A percentile compares a stretch with the other conserved stretches of the same genome.
phyloP scores from a whole-genome alignment of 768 basidiomycete genomes.

The Stropharia rugosoannulata region DNA sequence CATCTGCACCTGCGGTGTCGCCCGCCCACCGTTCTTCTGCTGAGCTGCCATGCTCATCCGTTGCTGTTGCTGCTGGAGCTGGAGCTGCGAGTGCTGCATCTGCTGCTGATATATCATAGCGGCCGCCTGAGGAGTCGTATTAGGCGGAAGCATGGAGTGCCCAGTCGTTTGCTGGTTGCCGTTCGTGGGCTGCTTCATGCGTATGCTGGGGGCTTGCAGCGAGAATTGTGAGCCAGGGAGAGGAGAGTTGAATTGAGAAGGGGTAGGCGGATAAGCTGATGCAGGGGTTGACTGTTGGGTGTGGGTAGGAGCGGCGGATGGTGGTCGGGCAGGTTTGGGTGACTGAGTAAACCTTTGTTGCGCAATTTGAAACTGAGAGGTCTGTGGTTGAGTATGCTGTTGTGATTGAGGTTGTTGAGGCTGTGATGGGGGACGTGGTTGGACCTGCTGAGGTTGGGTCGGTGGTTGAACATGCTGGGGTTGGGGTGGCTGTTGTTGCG shows the following conservation, averaged over 20 bases:
- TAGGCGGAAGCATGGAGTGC: not conserved
- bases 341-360: constrained; percentile 16
- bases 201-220: not conserved
- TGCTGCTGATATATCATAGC: constrained; percentile 6
- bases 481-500: constrained; percentile 6
- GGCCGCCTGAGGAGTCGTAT: not conserved
- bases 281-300: constrained; percentile 5
- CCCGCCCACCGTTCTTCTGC: constrained; percentile 18
- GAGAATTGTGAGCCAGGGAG: not conserved
- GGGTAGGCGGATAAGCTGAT: not conserved
- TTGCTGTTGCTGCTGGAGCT: constrained; percentile 15
- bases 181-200: not conserved
- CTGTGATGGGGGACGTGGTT: constrained; percentile 15
- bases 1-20: constrained; percentile 16
- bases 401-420: constrained; percentile 16
- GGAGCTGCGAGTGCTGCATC: constrained; percentile 8
- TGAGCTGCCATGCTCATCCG: constrained; percentile 2
- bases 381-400: constrained; percentile 1
- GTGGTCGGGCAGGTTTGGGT: constrained; percentile 11
- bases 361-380: not conserved
- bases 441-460: constrained; percentile 12
- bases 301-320: constrained; percentile 13
- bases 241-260: not conserved
- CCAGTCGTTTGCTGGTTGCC: not conserved
- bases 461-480: constrained; percentile 12